Evolutionary conservation across 1,284 basidiomycete species (phyloP).

Genomic region (Ceratobasidium sp.): DNA sequence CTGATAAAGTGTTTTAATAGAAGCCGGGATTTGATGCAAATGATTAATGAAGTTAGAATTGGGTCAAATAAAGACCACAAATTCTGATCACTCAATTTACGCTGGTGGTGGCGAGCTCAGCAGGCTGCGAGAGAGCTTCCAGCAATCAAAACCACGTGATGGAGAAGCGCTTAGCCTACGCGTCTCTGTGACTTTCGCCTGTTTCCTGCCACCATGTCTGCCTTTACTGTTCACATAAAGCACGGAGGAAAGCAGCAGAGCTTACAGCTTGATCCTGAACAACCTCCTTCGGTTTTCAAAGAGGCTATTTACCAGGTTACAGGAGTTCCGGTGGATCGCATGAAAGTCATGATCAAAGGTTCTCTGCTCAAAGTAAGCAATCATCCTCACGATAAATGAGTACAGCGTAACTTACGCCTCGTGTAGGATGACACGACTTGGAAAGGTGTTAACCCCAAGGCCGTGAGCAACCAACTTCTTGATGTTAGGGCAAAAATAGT

Average conservation of each 20-base stretch:
- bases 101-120: background rate
- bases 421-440: constrained; percentile 86
- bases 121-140: too few species aligned
- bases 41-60: too few species aligned
- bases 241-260: constrained; percentile 87
- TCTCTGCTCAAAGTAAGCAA: constrained; percentile 83
- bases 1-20: background rate
- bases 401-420: background rate
- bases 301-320: constrained; percentile 83
- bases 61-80: too few species aligned
- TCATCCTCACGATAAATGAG: background rate
- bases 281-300: constrained; percentile 82
- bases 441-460: constrained; percentile 84
- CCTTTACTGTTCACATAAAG: constrained; percentile 79
- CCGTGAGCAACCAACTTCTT: constrained; percentile 62
- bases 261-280: constrained; percentile 72
- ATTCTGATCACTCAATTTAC: too few species aligned
- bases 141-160: too few species aligned
- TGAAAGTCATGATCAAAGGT: constrained; percentile 98
- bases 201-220: constrained; percentile 37
- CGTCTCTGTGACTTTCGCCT: constrained; percentile 14
- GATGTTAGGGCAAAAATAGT: constrained; percentile 40
- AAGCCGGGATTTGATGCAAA: too few species aligned
- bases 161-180: constrained; percentile 39
- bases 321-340: constrained; percentile 88